These are phyloP conservation scores for Geranomyces variabilis DNA, from an alignment of 192 early-diverging fungal genomes.

Conservation along the genomic window DNA sequence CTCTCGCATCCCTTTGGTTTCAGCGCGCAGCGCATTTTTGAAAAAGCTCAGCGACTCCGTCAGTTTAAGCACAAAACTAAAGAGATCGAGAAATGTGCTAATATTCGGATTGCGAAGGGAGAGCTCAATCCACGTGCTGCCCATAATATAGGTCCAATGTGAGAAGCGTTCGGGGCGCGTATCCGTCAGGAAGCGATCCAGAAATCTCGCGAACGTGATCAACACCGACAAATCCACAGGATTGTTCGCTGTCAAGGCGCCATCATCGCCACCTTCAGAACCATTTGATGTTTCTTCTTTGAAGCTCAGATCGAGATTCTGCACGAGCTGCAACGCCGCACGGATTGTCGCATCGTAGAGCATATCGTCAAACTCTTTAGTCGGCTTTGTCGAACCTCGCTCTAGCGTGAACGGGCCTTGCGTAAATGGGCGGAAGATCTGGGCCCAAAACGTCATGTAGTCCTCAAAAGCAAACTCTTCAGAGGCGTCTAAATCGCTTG, in stretches of 20 bases:
- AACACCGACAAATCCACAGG: conserved; percentile 70
- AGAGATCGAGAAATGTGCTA: conserved; percentile 75
- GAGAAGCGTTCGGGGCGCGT: conserved; percentile 34
- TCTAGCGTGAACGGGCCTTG: conserved; percentile 16
- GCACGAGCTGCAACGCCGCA: conserved; percentile 46
- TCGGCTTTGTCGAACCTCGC: neutral
- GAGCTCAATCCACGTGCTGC: conserved; percentile 53
- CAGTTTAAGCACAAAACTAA: conserved; percentile 34
- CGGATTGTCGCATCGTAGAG: conserved; percentile 61
- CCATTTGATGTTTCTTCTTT: conserved; percentile 31
- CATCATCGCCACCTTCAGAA: conserved; percentile 50
- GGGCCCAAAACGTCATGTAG: conserved; percentile 64
- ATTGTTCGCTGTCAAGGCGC: conserved; percentile 56
- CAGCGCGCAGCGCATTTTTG: neutral
- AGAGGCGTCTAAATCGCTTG: neutral
- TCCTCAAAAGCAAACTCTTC: conserved; percentile 48
- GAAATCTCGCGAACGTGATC: conserved; percentile 71
- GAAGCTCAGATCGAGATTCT: conserved; percentile 49
- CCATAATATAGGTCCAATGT: conserved; percentile 64
- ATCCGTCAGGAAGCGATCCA: conserved; percentile 38
- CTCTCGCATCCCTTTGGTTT: conserved; percentile 10
- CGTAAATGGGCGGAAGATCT: conserved; percentile 52
- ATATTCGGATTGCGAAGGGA: conserved; percentile 64
- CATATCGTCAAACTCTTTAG: conserved; percentile 35
- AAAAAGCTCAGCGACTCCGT: conserved; percentile 44